Conservation (phyloP, 2,329 filamentous ascomycete genomes). For the Talaromyces pinophilus region DNA sequence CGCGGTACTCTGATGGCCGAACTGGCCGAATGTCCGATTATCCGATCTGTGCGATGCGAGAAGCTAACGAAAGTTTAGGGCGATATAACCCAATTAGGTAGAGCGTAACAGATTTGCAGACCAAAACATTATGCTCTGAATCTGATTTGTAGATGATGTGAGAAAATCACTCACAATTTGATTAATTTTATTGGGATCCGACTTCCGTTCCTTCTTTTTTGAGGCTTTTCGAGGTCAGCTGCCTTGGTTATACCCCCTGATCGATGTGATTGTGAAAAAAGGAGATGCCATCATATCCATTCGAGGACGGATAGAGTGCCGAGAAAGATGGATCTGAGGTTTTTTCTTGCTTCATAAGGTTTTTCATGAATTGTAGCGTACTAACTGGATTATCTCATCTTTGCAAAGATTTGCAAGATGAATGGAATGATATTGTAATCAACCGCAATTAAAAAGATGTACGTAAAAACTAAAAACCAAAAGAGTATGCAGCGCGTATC, state of each 20-base stretch:
- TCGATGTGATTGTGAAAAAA: neutral
- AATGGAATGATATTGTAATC: neutral
- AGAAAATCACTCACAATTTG: neutral
- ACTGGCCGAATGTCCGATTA: constrained; percentile 18
- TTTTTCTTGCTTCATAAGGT: neutral
- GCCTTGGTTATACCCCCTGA: neutral
- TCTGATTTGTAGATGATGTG: neutral
- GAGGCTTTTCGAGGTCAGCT: constrained; percentile 5
- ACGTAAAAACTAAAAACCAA: neutral
- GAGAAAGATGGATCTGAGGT: neutral
- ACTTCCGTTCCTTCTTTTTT: neutral
- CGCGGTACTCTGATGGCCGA: constrained; percentile 2
- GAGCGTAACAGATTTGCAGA: neutral
- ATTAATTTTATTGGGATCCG: neutral
- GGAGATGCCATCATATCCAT: neutral
- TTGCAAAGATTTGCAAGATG: neutral
- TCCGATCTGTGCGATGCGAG: constrained; percentile 7
- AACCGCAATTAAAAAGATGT: neutral
- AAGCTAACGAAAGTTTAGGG: neutral
- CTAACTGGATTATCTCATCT: neutral
- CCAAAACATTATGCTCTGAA: neutral
- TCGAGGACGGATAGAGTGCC: constrained; percentile 4
- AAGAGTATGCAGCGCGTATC: neutral
- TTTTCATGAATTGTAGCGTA: neutral
- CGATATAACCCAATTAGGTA: constrained; percentile 10